Conservation (phyloP, 139 green algal genomes). For the Desmodesmus armatus region DNA sequence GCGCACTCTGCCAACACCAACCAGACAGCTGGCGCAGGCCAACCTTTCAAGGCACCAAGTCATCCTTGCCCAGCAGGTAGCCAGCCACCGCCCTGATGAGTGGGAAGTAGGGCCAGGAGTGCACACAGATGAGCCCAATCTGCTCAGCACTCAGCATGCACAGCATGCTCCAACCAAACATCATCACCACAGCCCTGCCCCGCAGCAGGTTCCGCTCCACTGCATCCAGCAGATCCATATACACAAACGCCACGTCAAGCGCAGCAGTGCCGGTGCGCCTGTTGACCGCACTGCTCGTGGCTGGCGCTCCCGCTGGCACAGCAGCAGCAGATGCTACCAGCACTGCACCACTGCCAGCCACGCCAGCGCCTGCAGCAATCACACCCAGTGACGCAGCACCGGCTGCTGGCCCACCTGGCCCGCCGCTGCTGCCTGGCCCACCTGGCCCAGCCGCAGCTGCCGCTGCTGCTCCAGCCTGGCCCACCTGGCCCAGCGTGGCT, state of each 20-base stretch:
- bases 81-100: not conserved
- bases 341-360: not conserved
- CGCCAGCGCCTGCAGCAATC: not conserved
- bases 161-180: not conserved
- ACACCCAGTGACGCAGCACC: too few relatives aligned
- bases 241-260: not conserved
- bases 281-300: too few relatives aligned
- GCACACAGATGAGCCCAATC: not conserved
- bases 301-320: not conserved
- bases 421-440: too few relatives aligned
- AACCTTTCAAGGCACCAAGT: too few relatives aligned
- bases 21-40: too few relatives aligned
- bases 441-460: too few relatives aligned
- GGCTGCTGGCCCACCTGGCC: not conserved
- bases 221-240: not conserved
- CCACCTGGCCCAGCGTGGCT: too few relatives aligned
- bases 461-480: too few relatives aligned
- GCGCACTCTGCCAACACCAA: too few relatives aligned
- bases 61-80: not conserved
- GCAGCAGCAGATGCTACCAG: not conserved
- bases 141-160: not conserved
- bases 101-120: not conserved
- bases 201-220: not conserved
- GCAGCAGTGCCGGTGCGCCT: not conserved
- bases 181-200: not conserved